Conservation (phyloP, 768 basidiomycete species). For the Tubosaeta sp. region DNA sequence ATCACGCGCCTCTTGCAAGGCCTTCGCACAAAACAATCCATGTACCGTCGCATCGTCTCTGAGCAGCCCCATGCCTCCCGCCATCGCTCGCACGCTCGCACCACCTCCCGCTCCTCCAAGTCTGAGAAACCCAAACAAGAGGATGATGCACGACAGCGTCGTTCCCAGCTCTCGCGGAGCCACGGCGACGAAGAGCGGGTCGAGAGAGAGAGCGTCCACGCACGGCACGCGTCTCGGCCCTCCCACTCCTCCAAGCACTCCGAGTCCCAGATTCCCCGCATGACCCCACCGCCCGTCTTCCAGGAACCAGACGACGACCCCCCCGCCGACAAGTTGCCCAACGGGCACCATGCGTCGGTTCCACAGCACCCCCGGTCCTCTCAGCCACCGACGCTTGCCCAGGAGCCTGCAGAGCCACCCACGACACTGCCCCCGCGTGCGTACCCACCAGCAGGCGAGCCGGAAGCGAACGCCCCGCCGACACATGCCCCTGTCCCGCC, state of each 20-base stretch:
- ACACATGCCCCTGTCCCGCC: conserved; percentile 45
- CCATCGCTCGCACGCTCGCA: conserved; percentile 47
- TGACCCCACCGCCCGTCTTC: conserved; percentile 27
- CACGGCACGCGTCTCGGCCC: conserved; percentile 41
- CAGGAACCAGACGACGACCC: conserved; percentile 31
- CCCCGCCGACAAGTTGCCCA: conserved; percentile 13
- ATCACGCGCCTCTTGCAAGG: conserved; percentile 93
- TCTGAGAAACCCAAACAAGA: conserved; percentile 39
- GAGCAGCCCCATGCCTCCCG: conserved; percentile 46
- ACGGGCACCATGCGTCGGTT: conserved; percentile 10
- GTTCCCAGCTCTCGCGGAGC: conserved; percentile 45
- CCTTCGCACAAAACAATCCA: conserved; percentile 85
- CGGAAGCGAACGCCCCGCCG: conserved; percentile 14
- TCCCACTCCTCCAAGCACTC: conserved; percentile 36
- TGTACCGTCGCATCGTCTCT: conserved; percentile 73
- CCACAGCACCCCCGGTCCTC: conserved; percentile 18
- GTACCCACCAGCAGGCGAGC: not conserved
- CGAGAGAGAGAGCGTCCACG: conserved; percentile 33
- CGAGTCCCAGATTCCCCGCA: conserved; percentile 28
- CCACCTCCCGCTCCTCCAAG: conserved; percentile 57
- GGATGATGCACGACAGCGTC: conserved; percentile 41
- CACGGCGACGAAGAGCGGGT: conserved; percentile 34
- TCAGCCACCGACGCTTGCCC: not conserved
- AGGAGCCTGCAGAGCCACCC: conserved; percentile 2
- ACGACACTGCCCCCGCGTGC: conserved; percentile 5